These are phyloP conservation scores for Lactarius deliciosus DNA, from an alignment of 768 basidiomycete species.

Conservation along the genomic window DNA sequence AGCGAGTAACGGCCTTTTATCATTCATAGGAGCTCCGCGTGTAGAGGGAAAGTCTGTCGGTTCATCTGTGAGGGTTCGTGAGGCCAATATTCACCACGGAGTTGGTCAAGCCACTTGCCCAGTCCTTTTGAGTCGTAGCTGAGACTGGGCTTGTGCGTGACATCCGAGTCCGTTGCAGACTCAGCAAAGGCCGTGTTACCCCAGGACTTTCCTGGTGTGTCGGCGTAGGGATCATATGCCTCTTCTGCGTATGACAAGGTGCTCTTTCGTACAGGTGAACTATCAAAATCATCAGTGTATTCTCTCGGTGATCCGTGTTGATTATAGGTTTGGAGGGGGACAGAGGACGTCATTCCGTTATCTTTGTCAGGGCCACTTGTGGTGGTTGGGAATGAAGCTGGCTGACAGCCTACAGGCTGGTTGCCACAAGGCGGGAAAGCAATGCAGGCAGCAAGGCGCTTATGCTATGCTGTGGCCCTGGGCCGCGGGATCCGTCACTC, in stretches of 20 bases:
- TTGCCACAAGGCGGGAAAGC: conserved; percentile 3
- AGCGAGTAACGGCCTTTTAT: conserved; percentile 9
- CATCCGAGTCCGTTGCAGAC: neutral
- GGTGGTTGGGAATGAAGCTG: conserved; percentile 21
- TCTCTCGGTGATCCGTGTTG: neutral
- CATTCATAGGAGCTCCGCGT: neutral
- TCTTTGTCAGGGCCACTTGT: conserved; percentile 36
- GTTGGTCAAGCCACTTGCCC: conserved; percentile 9
- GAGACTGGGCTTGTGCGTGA: conserved; percentile 14
- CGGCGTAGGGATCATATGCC: conserved; percentile 21
- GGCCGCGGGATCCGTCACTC: neutral
- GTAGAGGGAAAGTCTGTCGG: neutral
- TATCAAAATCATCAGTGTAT: neutral
- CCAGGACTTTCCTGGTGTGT: conserved; percentile 5
- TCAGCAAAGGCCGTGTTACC: neutral
- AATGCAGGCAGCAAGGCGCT: conserved; percentile 4
- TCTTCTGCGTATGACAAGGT: conserved; percentile 23
- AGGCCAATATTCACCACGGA: neutral
- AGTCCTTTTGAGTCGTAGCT: conserved; percentile 15
- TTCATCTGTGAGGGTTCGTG: conserved; percentile 5
- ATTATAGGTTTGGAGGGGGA: conserved; percentile 8
- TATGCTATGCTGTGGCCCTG: neutral
- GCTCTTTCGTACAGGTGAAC: neutral
- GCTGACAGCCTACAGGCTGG: conserved; percentile 1
- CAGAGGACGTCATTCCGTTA: conserved; percentile 40